A percentile compares a stretch with the other conserved stretches of the same genome.
Evolutionary conservation across 345 rosid genomes (phyloP).

Genomic region (Citropsis articulata): DNA sequence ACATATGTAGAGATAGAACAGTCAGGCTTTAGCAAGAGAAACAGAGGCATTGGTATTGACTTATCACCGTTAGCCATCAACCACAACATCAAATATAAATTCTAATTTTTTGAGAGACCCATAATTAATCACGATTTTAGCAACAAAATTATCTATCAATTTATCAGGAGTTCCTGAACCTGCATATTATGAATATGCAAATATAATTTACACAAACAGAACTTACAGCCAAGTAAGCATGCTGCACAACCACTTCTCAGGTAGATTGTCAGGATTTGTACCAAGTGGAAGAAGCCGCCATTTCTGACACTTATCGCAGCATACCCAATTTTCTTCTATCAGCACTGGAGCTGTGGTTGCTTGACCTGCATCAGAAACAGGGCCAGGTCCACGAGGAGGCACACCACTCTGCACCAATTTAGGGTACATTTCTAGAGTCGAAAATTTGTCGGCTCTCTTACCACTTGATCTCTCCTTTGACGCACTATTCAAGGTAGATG

Average conservation of each 20-base stretch:
- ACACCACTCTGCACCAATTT: constrained; percentile 27
- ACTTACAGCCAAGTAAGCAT: constrained; percentile 99
- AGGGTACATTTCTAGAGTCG: constrained; percentile 31
- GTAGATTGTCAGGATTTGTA: constrained; percentile 57
- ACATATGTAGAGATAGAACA: constrained; percentile 26
- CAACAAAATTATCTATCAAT: background rate
- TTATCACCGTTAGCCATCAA: background rate
- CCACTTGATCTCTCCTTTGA: constrained; percentile 39
- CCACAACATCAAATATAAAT: constrained; percentile 3
- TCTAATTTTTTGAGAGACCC: background rate
- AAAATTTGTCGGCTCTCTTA: constrained; percentile 32
- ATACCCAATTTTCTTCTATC: constrained; percentile 78
- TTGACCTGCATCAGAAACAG: constrained; percentile 43
- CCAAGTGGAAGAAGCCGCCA: constrained; percentile 95
- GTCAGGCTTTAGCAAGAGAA: constrained; percentile 8
- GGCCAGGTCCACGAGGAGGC: constrained; percentile 31
- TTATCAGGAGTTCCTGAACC: constrained; percentile 1
- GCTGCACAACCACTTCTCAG: constrained; percentile 92
- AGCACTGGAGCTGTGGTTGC: constrained; percentile 42
- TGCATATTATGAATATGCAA: background rate
- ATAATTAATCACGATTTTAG: background rate
- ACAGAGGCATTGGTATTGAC: background rate
- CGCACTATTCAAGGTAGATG: constrained; percentile 26
- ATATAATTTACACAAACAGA: constrained; percentile 13
- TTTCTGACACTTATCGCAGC: constrained; percentile 81